Conservation (phyloP, 176 grass and related monocot genomes). For the Zea luxurians region DNA sequence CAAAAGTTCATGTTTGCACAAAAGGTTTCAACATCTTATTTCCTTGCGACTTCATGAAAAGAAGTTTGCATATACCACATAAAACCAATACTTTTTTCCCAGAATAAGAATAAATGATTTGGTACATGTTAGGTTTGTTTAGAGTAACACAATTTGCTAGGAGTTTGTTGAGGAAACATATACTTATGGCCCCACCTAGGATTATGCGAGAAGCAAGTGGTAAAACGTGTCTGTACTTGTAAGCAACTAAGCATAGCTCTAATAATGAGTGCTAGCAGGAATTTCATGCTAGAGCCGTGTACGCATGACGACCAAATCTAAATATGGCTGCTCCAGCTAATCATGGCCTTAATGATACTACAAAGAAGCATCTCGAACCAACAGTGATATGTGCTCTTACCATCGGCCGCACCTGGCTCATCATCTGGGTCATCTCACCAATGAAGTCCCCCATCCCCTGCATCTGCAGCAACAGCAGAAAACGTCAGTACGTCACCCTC, state of each 20-base stretch:
- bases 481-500: background rate
- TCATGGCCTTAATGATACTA: background rate
- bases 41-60: background rate
- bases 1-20: no score
- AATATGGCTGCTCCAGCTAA: background rate
- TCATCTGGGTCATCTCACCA: conserved; percentile 95
- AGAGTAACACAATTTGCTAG: background rate
- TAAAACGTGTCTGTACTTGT: background rate
- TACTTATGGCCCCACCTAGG: background rate
- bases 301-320: background rate
- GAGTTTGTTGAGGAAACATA: background rate
- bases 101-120: background rate
- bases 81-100: background rate
- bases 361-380: background rate
- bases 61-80: background rate
- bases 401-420: conserved; percentile 67
- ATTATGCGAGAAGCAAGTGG: background rate
- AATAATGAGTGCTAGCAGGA: background rate
- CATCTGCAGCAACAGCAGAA: conserved; percentile 13
- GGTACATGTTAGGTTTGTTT: background rate
- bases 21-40: background rate
- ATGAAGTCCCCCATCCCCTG: conserved; percentile 93
- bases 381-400: conserved; percentile 44
- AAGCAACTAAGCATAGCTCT: background rate
- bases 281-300: background rate